Evolutionary conservation across 1,139 yeast genomes (phyloP), one percentile per base, ranked within the genome.

Genomic region (Chernovozyma aurita): DNA sequence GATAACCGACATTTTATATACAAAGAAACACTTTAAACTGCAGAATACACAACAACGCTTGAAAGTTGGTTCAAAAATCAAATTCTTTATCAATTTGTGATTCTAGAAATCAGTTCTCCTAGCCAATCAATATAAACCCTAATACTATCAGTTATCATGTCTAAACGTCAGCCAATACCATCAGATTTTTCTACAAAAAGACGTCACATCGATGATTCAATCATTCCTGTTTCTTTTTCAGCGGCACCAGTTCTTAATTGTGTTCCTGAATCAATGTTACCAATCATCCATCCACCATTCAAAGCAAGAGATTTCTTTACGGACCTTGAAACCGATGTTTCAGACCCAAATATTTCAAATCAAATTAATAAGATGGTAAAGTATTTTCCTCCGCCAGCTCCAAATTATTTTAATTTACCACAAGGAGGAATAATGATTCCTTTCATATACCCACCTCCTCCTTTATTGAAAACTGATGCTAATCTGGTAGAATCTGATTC

Each of bases 401-500:
- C 71, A 3, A 72, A 70, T 2, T 48, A 50, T 25, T 38, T 52
- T 17, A 31, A 13, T 31, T 20, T 32, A 24, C 21, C 11, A 17
- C 25, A 21, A 28, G 60, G 57, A 24, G 73, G 73, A 0, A 55
- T 68, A 3, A 65, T 67, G 73, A 60, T 70, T 9, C 76, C 76
- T 4, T 69, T 70, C 42, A 64, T 70, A 9, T 70, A 50, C 40
- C 76, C 76, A 2, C 66, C 73, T 3, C 73, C 73, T 1, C 73
- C 73, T 3, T 42, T 58, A 2, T 52, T 64, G n/a, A 47, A 53
- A 24, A 20, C 9, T 6, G 22, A 20, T 9, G 48, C 48, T 2
- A 60, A 57, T 29, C 28, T 30, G 6, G 31, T 16, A 14, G 9
- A 21, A 27, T 13, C 8, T 24, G 27, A 24, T n/a, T 26, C 32